phyloP scores from a whole-genome alignment of 306 rosid genomes.

The Betula pendula region DNA sequence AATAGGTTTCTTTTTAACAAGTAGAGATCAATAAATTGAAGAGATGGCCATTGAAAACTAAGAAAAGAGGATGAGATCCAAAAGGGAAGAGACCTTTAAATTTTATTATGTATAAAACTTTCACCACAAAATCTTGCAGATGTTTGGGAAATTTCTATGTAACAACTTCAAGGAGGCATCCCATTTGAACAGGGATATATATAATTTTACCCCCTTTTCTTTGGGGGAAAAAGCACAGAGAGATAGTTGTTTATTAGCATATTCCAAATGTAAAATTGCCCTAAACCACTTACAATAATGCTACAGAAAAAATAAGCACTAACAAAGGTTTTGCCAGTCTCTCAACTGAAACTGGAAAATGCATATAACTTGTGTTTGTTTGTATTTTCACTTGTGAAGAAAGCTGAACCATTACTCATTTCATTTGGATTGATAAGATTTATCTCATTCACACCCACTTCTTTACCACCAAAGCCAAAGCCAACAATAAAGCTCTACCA shows the following conservation, averaged over 20 bases:
- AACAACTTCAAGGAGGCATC: background rate
- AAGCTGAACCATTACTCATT: background rate
- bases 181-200: background rate
- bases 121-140: background rate
- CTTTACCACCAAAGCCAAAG: background rate
- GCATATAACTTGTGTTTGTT: background rate
- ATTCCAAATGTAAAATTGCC: background rate
- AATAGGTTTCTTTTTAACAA: background rate
- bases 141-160: background rate
- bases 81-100: background rate
- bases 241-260: background rate
- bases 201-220: background rate
- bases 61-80: background rate
- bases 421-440: background rate
- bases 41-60: background rate
- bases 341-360: background rate
- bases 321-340: background rate
- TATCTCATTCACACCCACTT: background rate
- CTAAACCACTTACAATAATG: slow-evolving; percentile 6
- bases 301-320: background rate
- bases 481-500: background rate
- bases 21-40: background rate
- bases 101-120: background rate
- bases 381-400: slow-evolving; percentile 4
- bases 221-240: background rate